Conservation (phyloP, 768 basidiomycete genomes). For the Auriscalpium microsporum region DNA sequence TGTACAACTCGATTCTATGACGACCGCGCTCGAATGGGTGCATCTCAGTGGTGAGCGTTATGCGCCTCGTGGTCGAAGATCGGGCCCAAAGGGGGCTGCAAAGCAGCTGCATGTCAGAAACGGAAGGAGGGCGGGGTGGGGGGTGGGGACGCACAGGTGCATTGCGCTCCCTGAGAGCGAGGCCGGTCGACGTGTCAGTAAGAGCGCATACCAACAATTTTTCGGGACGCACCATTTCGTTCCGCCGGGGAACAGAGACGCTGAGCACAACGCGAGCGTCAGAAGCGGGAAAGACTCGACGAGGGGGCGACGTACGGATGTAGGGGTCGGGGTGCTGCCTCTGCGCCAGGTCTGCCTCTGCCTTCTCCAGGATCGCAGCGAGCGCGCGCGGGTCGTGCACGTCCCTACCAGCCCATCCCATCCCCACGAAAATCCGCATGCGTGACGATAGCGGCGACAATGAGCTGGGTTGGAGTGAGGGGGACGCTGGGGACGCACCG, state of each 20-base stretch:
- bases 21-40: neutral
- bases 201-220: conserved; percentile 2
- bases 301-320: conserved; percentile 43
- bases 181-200: conserved; percentile 2
- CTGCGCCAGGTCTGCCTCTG: conserved; percentile 63
- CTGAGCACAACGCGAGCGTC: conserved; percentile 30
- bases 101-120: neutral
- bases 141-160: conserved; percentile 46
- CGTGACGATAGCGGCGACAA: too few species aligned
- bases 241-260: conserved; percentile 76
- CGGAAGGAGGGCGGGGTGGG: neutral
- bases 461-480: too few species aligned
- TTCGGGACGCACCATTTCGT: conserved; percentile 79
- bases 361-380: conserved; percentile 66
- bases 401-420: conserved; percentile 38
- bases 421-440: neutral
- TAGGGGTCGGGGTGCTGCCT: conserved; percentile 87
- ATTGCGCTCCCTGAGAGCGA: conserved; percentile 63
- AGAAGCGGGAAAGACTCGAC: neutral
- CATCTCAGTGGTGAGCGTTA: neutral
- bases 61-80: conserved; percentile 15
- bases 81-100: conserved; percentile 12
- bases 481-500: conserved; percentile 41
- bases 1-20: too few species aligned
- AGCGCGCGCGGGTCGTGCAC: conserved; percentile 80